Percentiles rank a stretch among this genome's conserved stretches.
Evolutionary conservation across 352 stramenopile species (phyloP).

Genomic region (Pythium rhizo-oryzae): DNA sequence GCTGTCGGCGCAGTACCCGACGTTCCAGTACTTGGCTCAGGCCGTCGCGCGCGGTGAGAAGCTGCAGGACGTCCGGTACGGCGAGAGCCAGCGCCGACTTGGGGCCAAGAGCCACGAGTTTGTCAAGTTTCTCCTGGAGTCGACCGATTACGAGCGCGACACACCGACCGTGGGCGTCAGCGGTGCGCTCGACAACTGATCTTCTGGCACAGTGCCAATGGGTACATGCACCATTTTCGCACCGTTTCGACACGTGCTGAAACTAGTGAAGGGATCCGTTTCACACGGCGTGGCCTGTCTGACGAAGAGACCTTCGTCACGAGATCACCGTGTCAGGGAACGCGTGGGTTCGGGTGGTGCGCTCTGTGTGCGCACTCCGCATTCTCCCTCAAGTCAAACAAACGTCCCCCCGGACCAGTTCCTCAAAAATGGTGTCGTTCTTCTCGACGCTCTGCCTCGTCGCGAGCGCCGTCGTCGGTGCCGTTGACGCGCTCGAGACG

Average conservation of each 20-base stretch:
- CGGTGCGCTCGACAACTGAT: neutral
- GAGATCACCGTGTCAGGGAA: too few relatives aligned
- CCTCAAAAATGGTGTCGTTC: neutral
- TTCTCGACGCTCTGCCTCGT: neutral
- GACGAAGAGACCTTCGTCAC: too few relatives aligned
- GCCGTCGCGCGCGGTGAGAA: conserved; percentile 31
- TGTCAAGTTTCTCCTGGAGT: conserved; percentile 16
- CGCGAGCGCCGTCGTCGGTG: too few relatives aligned
- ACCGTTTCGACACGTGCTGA: neutral
- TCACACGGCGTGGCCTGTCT: too few relatives aligned
- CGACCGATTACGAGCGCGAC: conserved; percentile 28
- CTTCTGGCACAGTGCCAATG: neutral
- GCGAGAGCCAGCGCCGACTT: conserved; percentile 27
- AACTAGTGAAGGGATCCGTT: neutral
- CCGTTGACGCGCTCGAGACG: neutral
- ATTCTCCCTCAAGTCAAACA: neutral
- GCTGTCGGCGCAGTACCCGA: conserved; percentile 44
- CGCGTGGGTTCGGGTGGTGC: neutral
- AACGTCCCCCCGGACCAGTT: too few relatives aligned
- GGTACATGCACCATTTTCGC: neutral
- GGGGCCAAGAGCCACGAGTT: conserved; percentile 26
- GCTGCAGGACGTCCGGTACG: conserved; percentile 31
- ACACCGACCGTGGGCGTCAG: conserved; percentile 6
- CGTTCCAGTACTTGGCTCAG: conserved; percentile 49
- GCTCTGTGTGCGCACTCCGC: neutral